Conservation (phyloP, 78 protist species). For the slime mould (Dictyostelium discoideum) region DNA sequence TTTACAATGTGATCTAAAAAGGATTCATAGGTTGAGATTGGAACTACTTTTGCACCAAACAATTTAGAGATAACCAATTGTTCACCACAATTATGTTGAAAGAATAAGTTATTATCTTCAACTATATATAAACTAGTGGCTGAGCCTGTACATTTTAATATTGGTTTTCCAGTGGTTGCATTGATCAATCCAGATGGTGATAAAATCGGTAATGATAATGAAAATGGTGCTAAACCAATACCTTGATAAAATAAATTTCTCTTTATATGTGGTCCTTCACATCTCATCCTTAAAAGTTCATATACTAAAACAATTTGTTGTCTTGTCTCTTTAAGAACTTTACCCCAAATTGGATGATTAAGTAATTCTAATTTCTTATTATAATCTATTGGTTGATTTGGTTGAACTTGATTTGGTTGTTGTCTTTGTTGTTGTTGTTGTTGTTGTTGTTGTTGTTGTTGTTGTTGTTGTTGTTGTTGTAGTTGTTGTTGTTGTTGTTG, state of each 20-base stretch:
- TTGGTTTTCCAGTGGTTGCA: not conserved
- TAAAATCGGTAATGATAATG: not conserved
- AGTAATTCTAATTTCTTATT: not conserved
- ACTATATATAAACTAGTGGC: not conserved
- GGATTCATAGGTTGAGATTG: not conserved
- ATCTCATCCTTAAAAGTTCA: not conserved
- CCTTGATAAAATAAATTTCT: not conserved
- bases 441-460: not conserved
- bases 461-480: not conserved
- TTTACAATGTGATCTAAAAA: not conserved
- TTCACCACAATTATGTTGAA: constrained; percentile 5
- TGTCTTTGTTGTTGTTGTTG: not conserved
- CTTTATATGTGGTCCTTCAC: not conserved
- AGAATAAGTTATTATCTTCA: not conserved
- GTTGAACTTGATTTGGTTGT: not conserved
- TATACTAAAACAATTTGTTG: not conserved
- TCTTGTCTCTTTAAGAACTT: not conserved
- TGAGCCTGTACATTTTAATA: not conserved
- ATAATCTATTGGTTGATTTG: not conserved
- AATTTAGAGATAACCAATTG: not conserved
- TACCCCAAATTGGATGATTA: not conserved
- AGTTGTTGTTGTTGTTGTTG: not conserved
- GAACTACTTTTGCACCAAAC: not conserved
- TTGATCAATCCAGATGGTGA: not conserved
- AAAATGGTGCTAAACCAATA: not conserved